Evolutionary conservation across 2,329 filamentous ascomycete genomes (phyloP), one percentile per base, ranked within the genome.

Genomic region (Pseudogymnoascus sp.): DNA sequence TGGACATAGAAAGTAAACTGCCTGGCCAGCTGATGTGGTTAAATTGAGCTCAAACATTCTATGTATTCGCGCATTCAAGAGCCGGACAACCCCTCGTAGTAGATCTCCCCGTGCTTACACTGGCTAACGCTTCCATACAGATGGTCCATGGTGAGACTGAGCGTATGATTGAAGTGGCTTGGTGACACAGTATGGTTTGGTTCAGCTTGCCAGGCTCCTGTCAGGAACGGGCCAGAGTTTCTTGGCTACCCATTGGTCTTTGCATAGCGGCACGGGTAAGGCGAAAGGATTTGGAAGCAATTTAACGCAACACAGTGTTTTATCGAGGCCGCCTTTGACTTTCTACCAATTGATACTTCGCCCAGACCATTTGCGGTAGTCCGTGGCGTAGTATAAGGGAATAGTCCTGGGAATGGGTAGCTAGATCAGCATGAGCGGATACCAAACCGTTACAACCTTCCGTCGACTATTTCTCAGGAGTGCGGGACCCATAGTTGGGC

Each of bases 161-260:
- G 28, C 28, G n/a, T 57, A 33, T 33, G 28, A 15, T 57, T 57
- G 50, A 57, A 57, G 11, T 21, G 50, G 50, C 17, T 53, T 57
- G 35, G 50, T 57, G 50, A 35, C 50, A 33, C n/a, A 11, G 11
- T 33, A 57, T 57, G 28, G 50, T 10, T 57, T 35, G 28, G 50
- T 57, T 57, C 50, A 57, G 50, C 50, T 57, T 21, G 50, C 17
- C 50, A 57, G 50, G 50, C 50, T 57, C 9, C 50, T 21, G 50
- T 21, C n/a, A 57, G 50, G 50, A 57, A 57, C 17, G 17, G 50
- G 50, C 50, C 50, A 57, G 11, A 57, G 50, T 57, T 57, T 17
- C 50, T 57, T 57, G 50, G 28, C 50, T 35, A 57, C 7, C 50
- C 31, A 33, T 33, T 57, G 28, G 17, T 17, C n/a, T 57, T 57